Evolutionary conservation across 495 filamentous ascomycete genomes (phyloP).

Genomic region (Aspergillus sclerotiicarbonarius): DNA sequence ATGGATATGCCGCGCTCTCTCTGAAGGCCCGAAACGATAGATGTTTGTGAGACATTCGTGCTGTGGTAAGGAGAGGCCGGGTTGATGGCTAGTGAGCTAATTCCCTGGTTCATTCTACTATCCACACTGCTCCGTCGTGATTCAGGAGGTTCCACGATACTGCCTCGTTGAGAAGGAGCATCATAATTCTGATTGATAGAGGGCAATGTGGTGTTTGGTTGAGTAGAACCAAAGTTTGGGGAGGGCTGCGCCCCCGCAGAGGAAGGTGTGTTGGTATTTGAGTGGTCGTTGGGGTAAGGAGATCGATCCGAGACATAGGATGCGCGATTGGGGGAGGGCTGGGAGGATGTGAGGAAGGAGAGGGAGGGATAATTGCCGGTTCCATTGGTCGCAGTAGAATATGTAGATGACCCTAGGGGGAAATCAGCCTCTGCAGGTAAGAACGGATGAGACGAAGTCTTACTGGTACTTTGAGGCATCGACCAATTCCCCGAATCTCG

Average conservation of each 20-base stretch:
- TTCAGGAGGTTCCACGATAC: constrained; percentile 46
- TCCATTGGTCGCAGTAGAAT: constrained; percentile 50
- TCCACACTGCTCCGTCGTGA: constrained; percentile 78
- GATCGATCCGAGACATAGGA: constrained; percentile 47
- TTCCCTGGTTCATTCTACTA: constrained; percentile 68
- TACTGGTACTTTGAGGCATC: constrained; percentile 52
- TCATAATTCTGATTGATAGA: constrained; percentile 54
- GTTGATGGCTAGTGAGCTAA: constrained; percentile 66
- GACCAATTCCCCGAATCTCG: constrained; percentile 53
- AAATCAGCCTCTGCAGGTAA: constrained; percentile 24
- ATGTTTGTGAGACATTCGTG: constrained; percentile 74
- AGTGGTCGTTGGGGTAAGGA: constrained; percentile 40
- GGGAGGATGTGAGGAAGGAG: constrained; percentile 48
- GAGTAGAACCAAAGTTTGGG: constrained; percentile 40
- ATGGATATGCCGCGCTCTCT: constrained; percentile 51
- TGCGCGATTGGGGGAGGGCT: constrained; percentile 49
- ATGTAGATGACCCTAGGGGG: constrained; percentile 51
- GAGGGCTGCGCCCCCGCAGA: constrained; percentile 47
- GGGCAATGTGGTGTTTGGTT: constrained; percentile 43
- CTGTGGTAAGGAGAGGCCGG: constrained; percentile 67
- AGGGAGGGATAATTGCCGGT: constrained; percentile 50
- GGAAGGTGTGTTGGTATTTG: constrained; percentile 44
- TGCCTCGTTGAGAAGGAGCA: constrained; percentile 43
- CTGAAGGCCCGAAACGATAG: constrained; percentile 64
- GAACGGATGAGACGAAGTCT: constrained; percentile 17